Evolutionary conservation across 2,329 filamentous ascomycete genomes (phyloP).

Genomic region (Macroventuria anomochaeta): DNA sequence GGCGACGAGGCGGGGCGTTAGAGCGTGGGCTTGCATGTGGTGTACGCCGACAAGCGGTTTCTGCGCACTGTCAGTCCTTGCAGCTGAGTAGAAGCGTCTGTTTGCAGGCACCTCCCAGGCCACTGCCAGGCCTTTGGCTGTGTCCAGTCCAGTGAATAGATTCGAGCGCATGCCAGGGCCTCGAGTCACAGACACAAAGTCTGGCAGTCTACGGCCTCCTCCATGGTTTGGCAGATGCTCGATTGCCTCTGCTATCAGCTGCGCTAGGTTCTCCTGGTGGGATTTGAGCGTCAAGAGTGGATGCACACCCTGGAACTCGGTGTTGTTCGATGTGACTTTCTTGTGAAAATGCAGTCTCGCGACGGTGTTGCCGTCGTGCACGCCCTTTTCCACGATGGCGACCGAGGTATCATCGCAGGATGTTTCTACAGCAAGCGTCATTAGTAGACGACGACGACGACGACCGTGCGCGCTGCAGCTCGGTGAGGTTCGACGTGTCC

Average conservation of each 20-base stretch:
- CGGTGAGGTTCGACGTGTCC: not conserved
- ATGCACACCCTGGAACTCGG: conserved; percentile 77
- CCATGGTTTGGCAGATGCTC: conserved; percentile 55
- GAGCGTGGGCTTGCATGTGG: conserved; percentile 96
- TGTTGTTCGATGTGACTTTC: conserved; percentile 82
- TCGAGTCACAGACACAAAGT: conserved; percentile 87
- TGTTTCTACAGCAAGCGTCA: conserved; percentile 76
- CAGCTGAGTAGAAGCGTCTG: not conserved
- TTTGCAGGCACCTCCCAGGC: conserved; percentile 67
- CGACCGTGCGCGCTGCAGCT: not conserved
- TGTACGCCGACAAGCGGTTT: conserved; percentile 85
- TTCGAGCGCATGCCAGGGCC: conserved; percentile 88
- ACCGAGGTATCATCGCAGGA: conserved; percentile 95
- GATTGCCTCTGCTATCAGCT: conserved; percentile 71
- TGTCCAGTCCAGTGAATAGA: conserved; percentile 77
- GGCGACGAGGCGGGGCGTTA: conserved; percentile 80
- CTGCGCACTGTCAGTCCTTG: conserved; percentile 20
- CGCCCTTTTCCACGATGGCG: conserved; percentile 72
- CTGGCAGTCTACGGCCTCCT: conserved; percentile 59
- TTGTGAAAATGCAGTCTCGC: conserved; percentile 77
- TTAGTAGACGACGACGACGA: conserved; percentile 43
- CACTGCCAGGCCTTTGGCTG: conserved; percentile 83
- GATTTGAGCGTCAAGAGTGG: conserved; percentile 76
- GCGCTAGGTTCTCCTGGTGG: conserved; percentile 74
- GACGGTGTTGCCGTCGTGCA: conserved; percentile 18